A percentile compares a stretch with the other conserved stretches of the same genome.
Evolutionary conservation across 1,284 basidiomycete species (phyloP).

Genomic region (Rhodotorula sp.): DNA sequence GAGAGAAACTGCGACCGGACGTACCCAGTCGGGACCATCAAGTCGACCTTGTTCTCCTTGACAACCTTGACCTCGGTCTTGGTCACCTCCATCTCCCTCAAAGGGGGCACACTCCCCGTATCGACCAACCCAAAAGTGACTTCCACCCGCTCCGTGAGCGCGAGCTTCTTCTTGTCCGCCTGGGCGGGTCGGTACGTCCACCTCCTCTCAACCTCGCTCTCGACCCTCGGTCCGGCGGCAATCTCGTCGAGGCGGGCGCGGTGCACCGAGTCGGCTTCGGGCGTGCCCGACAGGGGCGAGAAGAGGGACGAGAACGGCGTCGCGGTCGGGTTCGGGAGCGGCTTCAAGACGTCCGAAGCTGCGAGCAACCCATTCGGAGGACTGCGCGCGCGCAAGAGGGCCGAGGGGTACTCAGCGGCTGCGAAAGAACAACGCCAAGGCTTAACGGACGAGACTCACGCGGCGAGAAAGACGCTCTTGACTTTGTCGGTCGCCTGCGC

Average conservation of each 20-base stretch:
- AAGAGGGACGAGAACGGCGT: constrained; percentile 2
- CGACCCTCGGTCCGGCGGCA: neutral
- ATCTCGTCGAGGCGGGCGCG: neutral
- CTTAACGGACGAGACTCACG: constrained; percentile 6
- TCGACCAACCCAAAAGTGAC: constrained; percentile 4
- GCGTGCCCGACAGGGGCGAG: neutral
- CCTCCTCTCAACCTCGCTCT: constrained; percentile 8
- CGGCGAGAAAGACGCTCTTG: constrained; percentile 22
- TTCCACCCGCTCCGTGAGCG: constrained; percentile 4
- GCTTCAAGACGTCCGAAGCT: constrained; percentile 15
- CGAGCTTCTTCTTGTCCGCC: neutral
- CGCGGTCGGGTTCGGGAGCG: constrained; percentile 5
- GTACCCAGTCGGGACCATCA: constrained; percentile 31
- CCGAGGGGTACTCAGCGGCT: neutral
- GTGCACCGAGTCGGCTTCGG: neutral
- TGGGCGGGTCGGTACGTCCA: constrained; percentile 13
- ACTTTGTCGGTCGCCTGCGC: neutral
- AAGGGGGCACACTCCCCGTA: neutral
- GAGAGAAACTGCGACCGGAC: neutral
- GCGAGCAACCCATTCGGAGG: constrained; percentile 10
- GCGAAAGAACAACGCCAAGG: too few species aligned
- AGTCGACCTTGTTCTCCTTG: constrained; percentile 16
- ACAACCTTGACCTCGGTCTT: neutral
- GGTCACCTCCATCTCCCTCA: neutral
- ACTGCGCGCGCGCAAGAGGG: neutral